A percentile compares a stretch with the other conserved stretches of the same genome.
Conservation (phyloP, 2,329 filamentous ascomycete genomes). For the Calonectria honghensis region DNA sequence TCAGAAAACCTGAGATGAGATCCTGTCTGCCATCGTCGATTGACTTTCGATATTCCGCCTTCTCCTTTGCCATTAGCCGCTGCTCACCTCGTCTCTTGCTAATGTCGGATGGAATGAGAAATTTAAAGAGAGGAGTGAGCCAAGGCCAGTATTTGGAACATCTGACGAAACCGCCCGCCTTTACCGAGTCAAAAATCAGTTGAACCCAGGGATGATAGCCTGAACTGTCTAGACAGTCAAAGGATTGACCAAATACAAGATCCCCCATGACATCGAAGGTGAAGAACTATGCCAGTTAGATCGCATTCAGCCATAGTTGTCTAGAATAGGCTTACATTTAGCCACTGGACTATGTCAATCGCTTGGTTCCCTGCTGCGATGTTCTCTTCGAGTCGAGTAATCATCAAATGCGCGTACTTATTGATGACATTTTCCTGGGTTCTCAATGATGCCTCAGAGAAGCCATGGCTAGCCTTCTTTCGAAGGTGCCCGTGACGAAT, state of each 20-base stretch:
- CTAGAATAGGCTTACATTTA: neutral
- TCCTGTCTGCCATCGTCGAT: neutral
- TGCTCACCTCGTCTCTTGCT: neutral
- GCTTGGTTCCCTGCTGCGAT: neutral
- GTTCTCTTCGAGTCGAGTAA: neutral
- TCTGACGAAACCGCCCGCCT: neutral
- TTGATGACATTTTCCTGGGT: neutral
- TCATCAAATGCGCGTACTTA: neutral
- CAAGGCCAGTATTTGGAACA: conserved; percentile 14
- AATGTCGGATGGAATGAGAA: neutral
- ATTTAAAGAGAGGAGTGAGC: neutral
- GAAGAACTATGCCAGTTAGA: neutral
- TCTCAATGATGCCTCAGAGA: neutral
- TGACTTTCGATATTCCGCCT: neutral
- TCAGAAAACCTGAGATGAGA: neutral
- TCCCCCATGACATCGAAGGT: conserved; percentile 4
- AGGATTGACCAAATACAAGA: neutral
- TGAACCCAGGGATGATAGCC: neutral
- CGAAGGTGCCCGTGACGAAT: neutral
- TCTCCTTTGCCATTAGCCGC: neutral
- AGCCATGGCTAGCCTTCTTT: neutral
- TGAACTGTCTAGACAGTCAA: neutral
- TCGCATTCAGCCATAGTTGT: neutral
- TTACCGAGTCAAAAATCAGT: neutral
- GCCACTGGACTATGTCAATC: neutral